phyloP scores from a whole-genome alignment of 805 yeast species.

The Nakazawaea populi region DNA sequence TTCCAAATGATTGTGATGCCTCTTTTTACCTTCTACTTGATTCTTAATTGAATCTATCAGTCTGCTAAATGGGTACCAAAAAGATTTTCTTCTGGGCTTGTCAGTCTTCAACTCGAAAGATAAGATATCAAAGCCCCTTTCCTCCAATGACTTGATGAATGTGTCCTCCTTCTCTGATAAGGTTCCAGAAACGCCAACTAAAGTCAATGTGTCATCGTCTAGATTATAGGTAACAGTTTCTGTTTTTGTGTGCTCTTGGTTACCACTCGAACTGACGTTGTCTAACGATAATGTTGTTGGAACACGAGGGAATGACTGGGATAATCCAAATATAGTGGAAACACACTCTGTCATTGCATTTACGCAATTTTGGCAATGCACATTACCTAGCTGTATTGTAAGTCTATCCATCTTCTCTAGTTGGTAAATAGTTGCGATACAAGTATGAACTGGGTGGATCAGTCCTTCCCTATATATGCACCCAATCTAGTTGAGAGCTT shows the following conservation, averaged over 20 bases:
- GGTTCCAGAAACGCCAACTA: conserved; percentile 18
- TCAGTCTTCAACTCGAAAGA: conserved; percentile 26
- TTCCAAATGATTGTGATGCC: conserved; percentile 29
- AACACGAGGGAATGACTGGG: conserved; percentile 1
- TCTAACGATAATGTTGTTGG: too few relatives aligned
- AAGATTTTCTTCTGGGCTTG: conserved; percentile 10
- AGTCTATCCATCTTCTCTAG: conserved; percentile 17
- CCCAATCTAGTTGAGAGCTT: neutral
- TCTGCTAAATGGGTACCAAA: conserved; percentile 14
- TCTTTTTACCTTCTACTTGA: conserved; percentile 15
- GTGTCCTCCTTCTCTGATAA: conserved; percentile 18
- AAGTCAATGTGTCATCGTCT: conserved; percentile 21
- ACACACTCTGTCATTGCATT: conserved; percentile 26
- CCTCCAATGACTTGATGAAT: conserved; percentile 22
- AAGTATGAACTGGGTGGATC: neutral
- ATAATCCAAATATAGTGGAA: conserved; percentile 15
- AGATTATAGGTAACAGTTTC: conserved; percentile 17
- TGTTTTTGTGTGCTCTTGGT: conserved; percentile 9
- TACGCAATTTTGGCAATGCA: conserved; percentile 54
- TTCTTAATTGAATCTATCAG: conserved; percentile 15
- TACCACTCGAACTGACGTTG: neutral
- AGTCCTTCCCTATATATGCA: too few relatives aligned
- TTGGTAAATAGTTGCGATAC: neutral
- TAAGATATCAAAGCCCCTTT: conserved; percentile 30
- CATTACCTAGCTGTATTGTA: conserved; percentile 31